A percentile compares a stretch with the other conserved stretches of the same genome.
phyloP scores from a whole-genome alignment of 2,329 filamentous ascomycete species.

The Camillea tinctor region DNA sequence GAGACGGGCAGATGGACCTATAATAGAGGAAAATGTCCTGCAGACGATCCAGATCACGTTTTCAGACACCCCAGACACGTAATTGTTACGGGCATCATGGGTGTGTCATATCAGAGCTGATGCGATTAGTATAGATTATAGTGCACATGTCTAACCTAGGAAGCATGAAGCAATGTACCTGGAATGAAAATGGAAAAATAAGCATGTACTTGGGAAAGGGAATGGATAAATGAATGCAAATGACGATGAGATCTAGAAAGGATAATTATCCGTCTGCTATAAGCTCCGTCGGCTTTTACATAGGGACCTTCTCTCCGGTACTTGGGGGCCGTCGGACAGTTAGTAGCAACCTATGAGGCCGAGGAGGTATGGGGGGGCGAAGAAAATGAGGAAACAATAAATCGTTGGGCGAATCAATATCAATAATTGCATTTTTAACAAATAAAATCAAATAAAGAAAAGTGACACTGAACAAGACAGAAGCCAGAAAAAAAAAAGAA shows the following conservation, averaged over 20 bases:
- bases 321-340: background rate
- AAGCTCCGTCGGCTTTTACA: background rate
- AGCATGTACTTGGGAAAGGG: no score
- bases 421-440: no score
- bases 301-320: background rate
- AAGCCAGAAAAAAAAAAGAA: no score
- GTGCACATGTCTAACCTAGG: no score
- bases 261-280: background rate
- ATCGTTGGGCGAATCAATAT: no score
- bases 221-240: background rate
- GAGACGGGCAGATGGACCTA: background rate
- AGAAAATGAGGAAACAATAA: no score
- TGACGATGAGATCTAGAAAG: background rate
- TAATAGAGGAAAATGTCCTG: background rate
- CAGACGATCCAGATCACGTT: constrained; percentile 1
- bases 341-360: background rate
- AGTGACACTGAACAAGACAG: no score
- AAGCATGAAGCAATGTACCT: no score
- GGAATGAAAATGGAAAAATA: no score
- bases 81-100: background rate
- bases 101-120: background rate
- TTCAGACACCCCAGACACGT: background rate
- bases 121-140: no score
- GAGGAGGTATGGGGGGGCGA: no score
- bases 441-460: no score